phyloP scores from a whole-genome alignment of 768 basidiomycete species.

The Mrakia gelida region DNA sequence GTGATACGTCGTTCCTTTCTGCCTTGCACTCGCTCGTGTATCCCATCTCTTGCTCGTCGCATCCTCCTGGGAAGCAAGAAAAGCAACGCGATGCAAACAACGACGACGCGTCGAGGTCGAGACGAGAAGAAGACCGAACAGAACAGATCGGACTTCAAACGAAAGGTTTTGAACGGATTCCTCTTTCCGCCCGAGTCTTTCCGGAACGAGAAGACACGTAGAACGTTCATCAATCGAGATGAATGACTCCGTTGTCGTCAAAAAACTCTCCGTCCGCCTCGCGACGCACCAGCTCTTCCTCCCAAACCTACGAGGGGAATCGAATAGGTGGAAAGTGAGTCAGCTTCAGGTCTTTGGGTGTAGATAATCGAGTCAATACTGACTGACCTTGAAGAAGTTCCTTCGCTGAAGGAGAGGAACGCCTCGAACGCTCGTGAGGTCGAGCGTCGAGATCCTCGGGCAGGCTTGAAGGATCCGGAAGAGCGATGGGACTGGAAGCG shows the following conservation, averaged over 20 bases:
- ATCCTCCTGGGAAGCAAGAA: no score
- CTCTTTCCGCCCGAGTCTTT: no score
- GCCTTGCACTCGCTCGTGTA: no score
- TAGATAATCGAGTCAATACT: not conserved
- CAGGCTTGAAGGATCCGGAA: not conserved
- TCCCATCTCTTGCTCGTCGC: no score
- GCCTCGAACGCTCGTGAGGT: not conserved
- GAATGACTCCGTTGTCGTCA: not conserved
- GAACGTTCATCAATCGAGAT: not conserved
- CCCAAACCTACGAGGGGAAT: not conserved
- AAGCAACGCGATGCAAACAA: no score
- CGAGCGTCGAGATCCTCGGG: not conserved
- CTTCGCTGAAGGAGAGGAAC: not conserved
- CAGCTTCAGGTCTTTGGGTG: not conserved
- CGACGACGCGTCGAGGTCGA: no score
- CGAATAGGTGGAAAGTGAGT: not conserved
- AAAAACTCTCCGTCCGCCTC: not conserved
- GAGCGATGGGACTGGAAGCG: not conserved
- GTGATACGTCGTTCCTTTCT: no score
- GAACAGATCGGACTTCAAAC: no score
- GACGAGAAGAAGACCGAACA: no score
- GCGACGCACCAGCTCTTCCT: not conserved
- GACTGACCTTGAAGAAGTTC: conserved; percentile 5
- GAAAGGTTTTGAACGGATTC: no score
- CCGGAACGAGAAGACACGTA: no score